Base-by-base conservation (phyloP, 2,329 filamentous ascomycete genomes). In the Ceratocystis cubensis region DNA sequence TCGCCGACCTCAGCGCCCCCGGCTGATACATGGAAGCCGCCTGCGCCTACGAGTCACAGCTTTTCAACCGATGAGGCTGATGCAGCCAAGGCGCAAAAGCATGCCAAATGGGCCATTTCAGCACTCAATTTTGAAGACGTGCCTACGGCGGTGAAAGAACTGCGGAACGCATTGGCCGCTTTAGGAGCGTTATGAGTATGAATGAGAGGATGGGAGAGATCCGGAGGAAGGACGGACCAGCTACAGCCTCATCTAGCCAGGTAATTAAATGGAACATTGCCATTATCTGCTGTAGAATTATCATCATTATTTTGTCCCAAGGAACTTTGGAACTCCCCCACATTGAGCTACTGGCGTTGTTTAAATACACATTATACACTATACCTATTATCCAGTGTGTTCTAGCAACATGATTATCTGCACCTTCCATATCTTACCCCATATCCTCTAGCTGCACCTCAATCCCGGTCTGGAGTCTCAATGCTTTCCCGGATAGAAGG, bases 41-140 rank as follows among this genome's bases (percentile, higher is more conserved):
- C 45, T 10, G 56, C 25, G 25, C 28, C 65, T 30, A 3, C 53
- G 45, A 56, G 15, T 61, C 66, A 63, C 59, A 37, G 15, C 28
- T 65, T 65, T 25, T 63, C 67, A 6, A 65, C 64, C 2, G 69
- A 70, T 48, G 69, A 71, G 6, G 73, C 75, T 41, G 90, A 96
- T 69, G 87, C 96, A 45, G 79, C 84, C 45, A 83, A 86, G 71
- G 93, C 94, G 3, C 91, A 96, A 75, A 99, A 97, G 74, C 94
- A 97, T 77, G 92, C 93, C 1, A 91, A 91, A 72, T 99, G 91
- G 90, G 94, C 94, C 0, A 96, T 97, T 53, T 96, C 92, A 10
- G 94, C 94, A 0, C 78, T 99, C 61, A 96, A 96, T 72, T 99
- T 99, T 75, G 94, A 99, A 71, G 94, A 99, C 74, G 88, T 96